phyloP scores from a whole-genome alignment of 2,329 filamentous ascomycete species.

The Lanzia echinophila region DNA sequence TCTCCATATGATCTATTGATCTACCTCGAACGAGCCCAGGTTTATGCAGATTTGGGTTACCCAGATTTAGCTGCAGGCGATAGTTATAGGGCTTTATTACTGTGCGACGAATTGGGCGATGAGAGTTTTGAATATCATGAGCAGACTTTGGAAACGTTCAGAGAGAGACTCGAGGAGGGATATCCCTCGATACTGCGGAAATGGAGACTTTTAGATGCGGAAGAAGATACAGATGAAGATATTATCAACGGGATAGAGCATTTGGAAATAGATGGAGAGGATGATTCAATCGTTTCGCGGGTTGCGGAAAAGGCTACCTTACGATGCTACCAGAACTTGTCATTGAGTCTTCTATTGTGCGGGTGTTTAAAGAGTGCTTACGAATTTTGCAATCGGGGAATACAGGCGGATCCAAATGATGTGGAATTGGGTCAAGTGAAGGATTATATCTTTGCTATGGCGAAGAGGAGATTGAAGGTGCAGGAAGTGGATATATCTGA shows the following conservation, averaged over 20 bases:
- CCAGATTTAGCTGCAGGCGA: conserved; percentile 86
- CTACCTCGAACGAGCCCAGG: conserved; percentile 61
- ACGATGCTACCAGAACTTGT: conserved; percentile 52
- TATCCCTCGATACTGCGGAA: conserved; percentile 37
- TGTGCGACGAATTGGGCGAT: conserved; percentile 73
- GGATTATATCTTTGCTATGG: conserved; percentile 47
- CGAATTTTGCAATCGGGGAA: conserved; percentile 57
- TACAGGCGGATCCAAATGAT: conserved; percentile 48
- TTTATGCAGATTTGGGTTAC: conserved; percentile 71
- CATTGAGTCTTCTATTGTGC: conserved; percentile 53
- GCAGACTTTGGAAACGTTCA: conserved; percentile 43
- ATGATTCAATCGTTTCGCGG: conserved; percentile 32
- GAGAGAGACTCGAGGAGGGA: conserved; percentile 14
- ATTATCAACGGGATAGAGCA: conserved; percentile 14
- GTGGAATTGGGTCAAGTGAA: conserved; percentile 48
- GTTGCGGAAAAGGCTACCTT: conserved; percentile 46
- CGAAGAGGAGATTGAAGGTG: conserved; percentile 39
- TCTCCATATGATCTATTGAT: conserved; percentile 56
- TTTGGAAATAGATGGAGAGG: conserved; percentile 26
- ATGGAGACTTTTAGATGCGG: conserved; percentile 9
- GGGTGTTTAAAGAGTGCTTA: conserved; percentile 63
- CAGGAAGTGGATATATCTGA: conserved; percentile 43
- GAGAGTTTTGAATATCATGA: conserved; percentile 81
- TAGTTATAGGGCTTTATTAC: conserved; percentile 81
- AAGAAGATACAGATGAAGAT: conserved; percentile 14